Evolutionary conservation across 1,284 basidiomycete species (phyloP).

Genomic region (Melampsora allii-populina): DNA sequence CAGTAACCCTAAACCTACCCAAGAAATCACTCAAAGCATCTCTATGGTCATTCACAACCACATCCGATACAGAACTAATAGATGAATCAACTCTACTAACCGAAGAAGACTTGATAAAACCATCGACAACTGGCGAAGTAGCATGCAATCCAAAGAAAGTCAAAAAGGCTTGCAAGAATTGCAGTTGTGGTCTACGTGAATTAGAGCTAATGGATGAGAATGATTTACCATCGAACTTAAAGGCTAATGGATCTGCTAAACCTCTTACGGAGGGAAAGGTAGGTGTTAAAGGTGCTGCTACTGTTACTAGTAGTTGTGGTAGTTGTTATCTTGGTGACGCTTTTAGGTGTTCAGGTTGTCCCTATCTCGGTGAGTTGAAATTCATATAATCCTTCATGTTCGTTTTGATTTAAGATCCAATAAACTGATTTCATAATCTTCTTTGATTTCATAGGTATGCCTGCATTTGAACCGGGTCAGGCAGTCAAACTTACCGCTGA

Average conservation of each 20-base stretch:
- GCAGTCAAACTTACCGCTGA: conserved; percentile 70
- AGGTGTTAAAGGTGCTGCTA: conserved; percentile 65
- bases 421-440: not conserved
- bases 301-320: conserved; percentile 92
- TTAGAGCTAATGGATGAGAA: conserved; percentile 72
- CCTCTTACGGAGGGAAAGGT: conserved; percentile 57
- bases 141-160: conserved; percentile 53
- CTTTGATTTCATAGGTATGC: conserved; percentile 65
- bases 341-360: conserved; percentile 91
- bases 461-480: conserved; percentile 97
- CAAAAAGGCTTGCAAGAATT: conserved; percentile 86
- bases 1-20: conserved; percentile 21
- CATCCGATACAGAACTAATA: conserved; percentile 54
- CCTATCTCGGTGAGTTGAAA: conserved; percentile 75
- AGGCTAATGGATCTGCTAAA: conserved; percentile 62
- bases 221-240: conserved; percentile 55
- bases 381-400: not conserved
- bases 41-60: conserved; percentile 29
- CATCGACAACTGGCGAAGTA: conserved; percentile 65
- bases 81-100: conserved; percentile 73
- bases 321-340: conserved; percentile 97
- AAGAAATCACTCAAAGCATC: conserved; percentile 32
- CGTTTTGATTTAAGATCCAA: not conserved
- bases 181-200: conserved; percentile 89
- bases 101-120: conserved; percentile 66